phyloP scores from a whole-genome alignment of 2,329 filamentous ascomycete species.

The Claviceps monticola region DNA sequence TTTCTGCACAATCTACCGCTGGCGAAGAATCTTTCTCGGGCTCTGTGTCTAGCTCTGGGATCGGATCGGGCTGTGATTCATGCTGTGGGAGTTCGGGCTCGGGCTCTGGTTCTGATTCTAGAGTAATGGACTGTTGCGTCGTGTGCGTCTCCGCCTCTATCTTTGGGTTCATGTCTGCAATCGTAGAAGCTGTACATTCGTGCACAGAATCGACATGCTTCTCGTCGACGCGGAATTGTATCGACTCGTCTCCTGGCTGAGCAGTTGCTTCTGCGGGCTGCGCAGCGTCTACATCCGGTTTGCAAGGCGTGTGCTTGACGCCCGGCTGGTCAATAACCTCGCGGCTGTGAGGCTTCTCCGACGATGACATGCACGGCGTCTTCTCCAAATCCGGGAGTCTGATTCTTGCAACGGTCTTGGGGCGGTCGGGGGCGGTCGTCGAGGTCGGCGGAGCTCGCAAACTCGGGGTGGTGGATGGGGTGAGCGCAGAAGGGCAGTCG shows the following conservation, averaged over 20 bases:
- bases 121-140: background rate
- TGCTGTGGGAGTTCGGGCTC: background rate
- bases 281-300: slow-evolving; percentile 1
- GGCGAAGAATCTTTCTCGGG: background rate
- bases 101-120: background rate
- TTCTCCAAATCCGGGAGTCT: background rate
- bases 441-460: background rate
- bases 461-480: background rate
- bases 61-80: no score
- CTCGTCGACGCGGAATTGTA: background rate
- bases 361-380: slow-evolving; percentile 23
- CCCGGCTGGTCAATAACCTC: slow-evolving; percentile 7
- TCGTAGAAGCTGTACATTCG: background rate
- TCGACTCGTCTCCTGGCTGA: background rate
- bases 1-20: background rate
- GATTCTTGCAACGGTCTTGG: background rate
- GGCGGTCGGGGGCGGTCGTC: background rate
- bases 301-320: slow-evolving; percentile 2
- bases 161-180: background rate
- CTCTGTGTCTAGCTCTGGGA: background rate
- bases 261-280: background rate
- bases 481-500: background rate
- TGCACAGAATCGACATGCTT: background rate
- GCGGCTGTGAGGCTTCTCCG: slow-evolving; percentile 16
- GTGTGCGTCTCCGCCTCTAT: background rate